Percentiles rank a stretch among this genome's conserved stretches.
Conservation (phyloP, 1,139 yeast genomes). For the Yarrowia galli region DNA sequence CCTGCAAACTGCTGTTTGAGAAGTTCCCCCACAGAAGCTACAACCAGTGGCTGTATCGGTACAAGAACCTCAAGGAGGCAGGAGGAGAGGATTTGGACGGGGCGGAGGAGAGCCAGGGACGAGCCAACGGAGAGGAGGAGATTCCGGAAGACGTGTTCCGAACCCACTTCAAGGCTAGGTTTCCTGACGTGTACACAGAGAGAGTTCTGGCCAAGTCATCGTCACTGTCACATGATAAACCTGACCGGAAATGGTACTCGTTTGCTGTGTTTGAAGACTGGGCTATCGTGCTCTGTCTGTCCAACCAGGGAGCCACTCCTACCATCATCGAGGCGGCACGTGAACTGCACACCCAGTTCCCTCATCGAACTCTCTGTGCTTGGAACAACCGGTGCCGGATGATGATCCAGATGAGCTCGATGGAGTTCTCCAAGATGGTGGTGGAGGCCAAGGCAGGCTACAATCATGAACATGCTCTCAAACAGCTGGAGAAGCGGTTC, state of each 20-base stretch:
- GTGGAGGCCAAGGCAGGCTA: slow-evolving; percentile 19
- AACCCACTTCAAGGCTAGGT: slow-evolving; percentile 5
- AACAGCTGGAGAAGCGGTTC: slow-evolving; percentile 23
- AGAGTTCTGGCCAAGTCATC: background rate
- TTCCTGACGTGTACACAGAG: slow-evolving; percentile 17
- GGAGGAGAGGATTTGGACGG: slow-evolving; percentile 24
- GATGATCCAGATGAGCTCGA: slow-evolving; percentile 30
- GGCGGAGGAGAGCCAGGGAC: slow-evolving; percentile 2
- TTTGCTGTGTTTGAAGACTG: slow-evolving; percentile 34
- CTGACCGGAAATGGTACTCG: slow-evolving; percentile 36
- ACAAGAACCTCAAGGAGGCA: slow-evolving; percentile 35
- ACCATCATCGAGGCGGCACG: slow-evolving; percentile 31
- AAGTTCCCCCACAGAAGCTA: slow-evolving; percentile 30
- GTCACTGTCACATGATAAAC: slow-evolving; percentile 24
- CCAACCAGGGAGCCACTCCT: slow-evolving; percentile 18
- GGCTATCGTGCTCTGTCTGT: slow-evolving; percentile 42
- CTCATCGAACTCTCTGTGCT: slow-evolving; percentile 23
- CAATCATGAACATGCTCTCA: slow-evolving; percentile 7
- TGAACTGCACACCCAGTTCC: slow-evolving; percentile 30
- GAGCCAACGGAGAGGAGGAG: background rate
- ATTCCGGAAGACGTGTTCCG: slow-evolving; percentile 17
- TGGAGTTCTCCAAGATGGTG: slow-evolving; percentile 5
- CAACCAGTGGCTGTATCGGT: slow-evolving; percentile 36
- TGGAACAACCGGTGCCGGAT: slow-evolving; percentile 33
- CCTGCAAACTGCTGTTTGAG: slow-evolving; percentile 24